Conservation (phyloP, 306 rosid genomes). For the Pyrus bretschneideri region DNA sequence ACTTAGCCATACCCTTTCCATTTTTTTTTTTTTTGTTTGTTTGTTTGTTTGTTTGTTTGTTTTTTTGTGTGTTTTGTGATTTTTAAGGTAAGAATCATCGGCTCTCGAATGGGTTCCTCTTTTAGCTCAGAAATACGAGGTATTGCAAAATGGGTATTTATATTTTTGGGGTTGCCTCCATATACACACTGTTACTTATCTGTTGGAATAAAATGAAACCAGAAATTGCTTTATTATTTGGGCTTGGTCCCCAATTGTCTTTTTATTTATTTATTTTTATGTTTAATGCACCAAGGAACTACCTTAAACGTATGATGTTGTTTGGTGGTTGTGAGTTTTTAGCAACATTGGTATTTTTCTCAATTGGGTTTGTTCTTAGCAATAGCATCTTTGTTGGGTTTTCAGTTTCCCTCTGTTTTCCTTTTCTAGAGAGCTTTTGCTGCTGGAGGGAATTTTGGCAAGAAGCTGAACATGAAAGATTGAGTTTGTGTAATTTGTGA, state of each 20-base stretch:
- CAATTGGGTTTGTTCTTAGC: neutral
- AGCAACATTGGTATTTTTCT: neutral
- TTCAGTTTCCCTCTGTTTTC: neutral
- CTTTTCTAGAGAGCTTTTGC: neutral
- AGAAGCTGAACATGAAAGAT: neutral
- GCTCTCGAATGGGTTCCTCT: constrained; percentile 17
- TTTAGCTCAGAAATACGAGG: constrained; percentile 2
- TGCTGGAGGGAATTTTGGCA: neutral
- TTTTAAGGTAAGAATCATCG: constrained; percentile 1
- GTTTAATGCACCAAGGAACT: neutral
- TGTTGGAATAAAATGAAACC: constrained; percentile 2
- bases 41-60: neutral
- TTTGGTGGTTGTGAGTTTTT: neutral
- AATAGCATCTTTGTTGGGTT: neutral
- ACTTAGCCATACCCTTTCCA: constrained; percentile 10
- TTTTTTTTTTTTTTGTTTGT: constrained; percentile 1
- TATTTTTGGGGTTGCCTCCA: neutral
- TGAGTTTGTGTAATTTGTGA: neutral
- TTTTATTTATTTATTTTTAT: neutral
- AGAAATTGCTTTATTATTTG: neutral
- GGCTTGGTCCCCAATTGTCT: neutral
- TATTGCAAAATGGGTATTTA: constrained; percentile 3
- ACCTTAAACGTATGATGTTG: neutral
- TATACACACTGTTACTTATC: neutral
- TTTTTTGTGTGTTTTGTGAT: neutral